A percentile compares a stretch with the other conserved stretches of the same genome.
These are phyloP conservation scores for Porpolomopsis calyptriformis DNA, from an alignment of 768 basidiomycete species.

Conservation along the genomic window DNA sequence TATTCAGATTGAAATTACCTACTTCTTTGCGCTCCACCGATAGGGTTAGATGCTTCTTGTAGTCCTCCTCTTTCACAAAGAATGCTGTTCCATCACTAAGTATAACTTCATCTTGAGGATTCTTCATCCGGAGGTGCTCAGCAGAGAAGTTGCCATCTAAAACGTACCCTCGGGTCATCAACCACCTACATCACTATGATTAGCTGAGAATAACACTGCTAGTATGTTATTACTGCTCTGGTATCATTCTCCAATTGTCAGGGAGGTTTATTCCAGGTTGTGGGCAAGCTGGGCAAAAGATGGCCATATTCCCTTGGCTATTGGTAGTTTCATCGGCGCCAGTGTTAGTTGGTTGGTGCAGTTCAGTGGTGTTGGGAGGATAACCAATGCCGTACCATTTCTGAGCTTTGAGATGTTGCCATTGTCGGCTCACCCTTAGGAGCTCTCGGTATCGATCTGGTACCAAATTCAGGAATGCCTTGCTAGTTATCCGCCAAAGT, in stretches of 20 bases:
- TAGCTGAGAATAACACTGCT: neutral
- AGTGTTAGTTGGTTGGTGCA: slow-evolving; percentile 2
- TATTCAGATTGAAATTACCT: neutral
- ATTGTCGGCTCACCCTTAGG: neutral
- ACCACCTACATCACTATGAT: slow-evolving; percentile 6
- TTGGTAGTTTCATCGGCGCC: neutral
- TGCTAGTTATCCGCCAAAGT: slow-evolving; percentile 8
- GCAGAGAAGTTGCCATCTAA: slow-evolving; percentile 19
- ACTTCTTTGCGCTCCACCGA: neutral
- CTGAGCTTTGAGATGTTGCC: neutral
- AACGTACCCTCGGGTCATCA: slow-evolving; percentile 10
- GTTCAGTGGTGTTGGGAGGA: slow-evolving; percentile 2
- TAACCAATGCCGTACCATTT: slow-evolving; percentile 5
- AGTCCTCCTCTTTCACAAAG: neutral
- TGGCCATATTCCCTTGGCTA: neutral
- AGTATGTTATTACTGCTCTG: neutral
- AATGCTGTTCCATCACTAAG: slow-evolving; percentile 10
- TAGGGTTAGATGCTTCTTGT: neutral
- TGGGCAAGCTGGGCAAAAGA: slow-evolving; percentile 7
- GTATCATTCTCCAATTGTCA: neutral
- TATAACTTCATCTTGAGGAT: slow-evolving; percentile 11
- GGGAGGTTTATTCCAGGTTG: slow-evolving; percentile 10
- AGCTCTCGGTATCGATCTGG: neutral
- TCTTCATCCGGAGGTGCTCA: slow-evolving; percentile 13
- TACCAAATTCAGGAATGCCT: neutral